Percentiles rank a stretch among this genome's conserved stretches.
Conservation (phyloP, 805 yeast genomes). For the Sugiyamaella lignohabitans region DNA sequence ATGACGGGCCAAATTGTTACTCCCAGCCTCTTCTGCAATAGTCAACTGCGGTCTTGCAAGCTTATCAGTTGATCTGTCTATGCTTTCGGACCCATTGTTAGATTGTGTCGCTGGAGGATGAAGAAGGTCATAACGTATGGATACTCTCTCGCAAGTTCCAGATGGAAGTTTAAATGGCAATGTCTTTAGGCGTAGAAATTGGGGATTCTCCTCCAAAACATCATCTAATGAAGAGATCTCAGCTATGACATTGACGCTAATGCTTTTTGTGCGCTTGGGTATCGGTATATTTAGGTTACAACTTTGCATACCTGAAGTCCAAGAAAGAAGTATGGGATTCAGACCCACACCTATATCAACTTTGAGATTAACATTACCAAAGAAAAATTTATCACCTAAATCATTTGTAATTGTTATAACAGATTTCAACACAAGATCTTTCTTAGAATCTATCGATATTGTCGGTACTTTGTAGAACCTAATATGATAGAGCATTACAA, state of each 20-base stretch:
- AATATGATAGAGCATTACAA: constrained; percentile 31
- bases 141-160: not conserved
- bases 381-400: constrained; percentile 37
- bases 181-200: not conserved
- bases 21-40: constrained; percentile 35
- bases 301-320: constrained; percentile 17
- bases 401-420: constrained; percentile 34
- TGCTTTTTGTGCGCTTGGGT: not conserved
- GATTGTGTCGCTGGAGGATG: not conserved
- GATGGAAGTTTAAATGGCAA: not conserved
- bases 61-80: not conserved
- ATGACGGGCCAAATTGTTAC: constrained; percentile 37
- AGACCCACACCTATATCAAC: constrained; percentile 1
- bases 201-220: not conserved
- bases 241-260: not conserved
- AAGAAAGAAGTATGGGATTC: not conserved
- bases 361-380: constrained; percentile 26
- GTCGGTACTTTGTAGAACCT: constrained; percentile 33
- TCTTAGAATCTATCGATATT: not conserved
- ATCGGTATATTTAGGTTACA: not conserved
- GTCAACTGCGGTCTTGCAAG: constrained; percentile 1
- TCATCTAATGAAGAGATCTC: not conserved
- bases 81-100: not conserved
- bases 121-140: not conserved
- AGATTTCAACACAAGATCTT: not conserved